Percentiles rank a stretch among this genome's conserved stretches.
Conservation (phyloP, 2,329 filamentous ascomycete genomes). For the Xylariomycetidae sp. region DNA sequence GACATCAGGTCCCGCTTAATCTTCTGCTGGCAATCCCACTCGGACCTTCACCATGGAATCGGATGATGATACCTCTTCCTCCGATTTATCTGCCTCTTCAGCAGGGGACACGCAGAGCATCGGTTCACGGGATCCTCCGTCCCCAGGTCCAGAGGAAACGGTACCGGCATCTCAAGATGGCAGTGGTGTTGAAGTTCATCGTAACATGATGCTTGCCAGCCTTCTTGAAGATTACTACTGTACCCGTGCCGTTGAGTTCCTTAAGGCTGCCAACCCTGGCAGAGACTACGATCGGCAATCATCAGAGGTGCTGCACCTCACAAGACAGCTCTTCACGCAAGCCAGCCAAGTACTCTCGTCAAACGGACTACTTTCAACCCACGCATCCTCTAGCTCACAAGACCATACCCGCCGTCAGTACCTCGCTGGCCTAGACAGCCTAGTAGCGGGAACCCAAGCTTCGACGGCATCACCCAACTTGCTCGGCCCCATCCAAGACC, state of each 20-base stretch:
- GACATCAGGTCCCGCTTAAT: no score
- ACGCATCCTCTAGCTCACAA: slow-evolving; percentile 14
- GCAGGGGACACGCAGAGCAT: no score
- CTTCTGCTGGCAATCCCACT: no score
- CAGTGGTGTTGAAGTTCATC: slow-evolving; percentile 20
- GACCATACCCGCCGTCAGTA: slow-evolving; percentile 20
- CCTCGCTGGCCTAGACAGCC: slow-evolving; percentile 21
- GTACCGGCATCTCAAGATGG: slow-evolving; percentile 12
- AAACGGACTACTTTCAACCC: slow-evolving; percentile 14
- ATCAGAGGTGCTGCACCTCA: slow-evolving; percentile 20
- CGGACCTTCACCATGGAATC: no score
- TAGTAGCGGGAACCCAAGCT: slow-evolving; percentile 13
- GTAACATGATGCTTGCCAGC: slow-evolving; percentile 27
- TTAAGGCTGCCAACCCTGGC: slow-evolving; percentile 19
- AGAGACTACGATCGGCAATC: slow-evolving; percentile 21
- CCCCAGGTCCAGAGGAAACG: slow-evolving; percentile 2
- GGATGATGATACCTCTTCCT: no score
- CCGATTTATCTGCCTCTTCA: no score
- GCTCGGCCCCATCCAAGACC: slow-evolving; percentile 17
- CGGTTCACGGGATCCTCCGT: no score
- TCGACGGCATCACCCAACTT: slow-evolving; percentile 6
- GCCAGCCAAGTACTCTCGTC: slow-evolving; percentile 20
- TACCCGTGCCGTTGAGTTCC: slow-evolving; percentile 22
- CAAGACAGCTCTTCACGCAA: slow-evolving; percentile 18
- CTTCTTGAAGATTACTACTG: slow-evolving; percentile 26